Evolutionary conservation across 2,329 filamentous ascomycete genomes (phyloP).

Genomic region (Huntiella savannae): DNA sequence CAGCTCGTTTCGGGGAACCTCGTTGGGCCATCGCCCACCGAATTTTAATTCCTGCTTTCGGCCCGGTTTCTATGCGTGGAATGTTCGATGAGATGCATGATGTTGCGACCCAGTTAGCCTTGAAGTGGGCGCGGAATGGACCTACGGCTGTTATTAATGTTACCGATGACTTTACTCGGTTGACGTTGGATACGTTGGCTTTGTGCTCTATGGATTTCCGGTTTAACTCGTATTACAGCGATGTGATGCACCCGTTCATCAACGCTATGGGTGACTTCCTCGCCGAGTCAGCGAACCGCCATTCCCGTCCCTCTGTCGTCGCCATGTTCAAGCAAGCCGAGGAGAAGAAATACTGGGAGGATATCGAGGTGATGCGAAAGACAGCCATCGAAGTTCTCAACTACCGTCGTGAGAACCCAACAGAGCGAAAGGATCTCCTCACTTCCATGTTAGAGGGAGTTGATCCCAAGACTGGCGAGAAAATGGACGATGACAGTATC

Average conservation of each 20-base stretch:
- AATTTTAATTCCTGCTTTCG: conserved; percentile 49
- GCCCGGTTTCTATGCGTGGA: conserved; percentile 43
- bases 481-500: conserved; percentile 43
- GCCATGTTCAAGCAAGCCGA: conserved; percentile 29
- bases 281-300: conserved; percentile 31
- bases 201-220: conserved; percentile 53
- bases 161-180: conserved; percentile 50
- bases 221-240: conserved; percentile 57
- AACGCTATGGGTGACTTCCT: conserved; percentile 47
- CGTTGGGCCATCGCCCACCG: conserved; percentile 52
- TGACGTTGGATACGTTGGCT: conserved; percentile 53
- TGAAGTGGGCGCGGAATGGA: conserved; percentile 51
- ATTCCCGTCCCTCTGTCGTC: conserved; percentile 24
- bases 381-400: conserved; percentile 42
- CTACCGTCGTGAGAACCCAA: conserved; percentile 33
- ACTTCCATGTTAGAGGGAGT: conserved; percentile 49
- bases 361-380: conserved; percentile 35
- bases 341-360: conserved; percentile 30
- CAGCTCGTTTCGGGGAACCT: conserved; percentile 30
- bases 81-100: conserved; percentile 58
- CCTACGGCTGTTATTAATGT: conserved; percentile 35
- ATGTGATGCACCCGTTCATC: conserved; percentile 52
- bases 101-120: conserved; percentile 42
- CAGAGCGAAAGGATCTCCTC: conserved; percentile 45
- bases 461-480: conserved; percentile 47